These are phyloP conservation scores for Populus davidiana DNA, from an alignment of 345 rosid species.

Conservation along the genomic window DNA sequence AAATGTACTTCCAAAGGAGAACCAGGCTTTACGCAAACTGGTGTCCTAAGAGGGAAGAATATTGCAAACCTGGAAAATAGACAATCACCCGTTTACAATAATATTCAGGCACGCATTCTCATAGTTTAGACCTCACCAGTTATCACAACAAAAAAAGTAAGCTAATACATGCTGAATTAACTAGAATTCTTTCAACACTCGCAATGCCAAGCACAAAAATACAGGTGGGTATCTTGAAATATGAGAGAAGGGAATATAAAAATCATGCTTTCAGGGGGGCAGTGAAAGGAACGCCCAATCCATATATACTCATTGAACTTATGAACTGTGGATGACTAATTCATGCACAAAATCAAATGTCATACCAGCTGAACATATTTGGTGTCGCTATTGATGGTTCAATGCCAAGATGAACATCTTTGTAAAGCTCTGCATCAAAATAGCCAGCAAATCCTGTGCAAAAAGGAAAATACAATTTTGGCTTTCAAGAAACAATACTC, in stretches of 20 bases:
- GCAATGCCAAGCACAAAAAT: background rate
- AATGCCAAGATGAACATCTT: constrained; percentile 93
- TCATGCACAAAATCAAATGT: background rate
- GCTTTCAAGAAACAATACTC: background rate
- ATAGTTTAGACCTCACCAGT: background rate
- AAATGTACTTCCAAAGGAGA: constrained; percentile 75
- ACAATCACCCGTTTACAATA: background rate
- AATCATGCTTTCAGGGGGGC: background rate
- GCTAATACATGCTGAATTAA: background rate
- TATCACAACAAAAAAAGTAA: background rate
- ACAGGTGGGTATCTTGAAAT: background rate
- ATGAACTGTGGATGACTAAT: background rate
- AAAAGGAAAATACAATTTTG: background rate
- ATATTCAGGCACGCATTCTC: background rate
- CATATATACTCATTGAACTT: background rate
- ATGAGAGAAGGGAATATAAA: background rate
- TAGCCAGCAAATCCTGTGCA: constrained; percentile 86
- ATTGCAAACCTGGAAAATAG: constrained; percentile 70
- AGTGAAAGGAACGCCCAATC: background rate
- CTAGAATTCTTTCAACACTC: background rate
- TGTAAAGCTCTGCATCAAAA: constrained; percentile 82
- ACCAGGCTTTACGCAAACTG: constrained; percentile 53
- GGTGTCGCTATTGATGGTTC: constrained; percentile 93
- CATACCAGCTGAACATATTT: constrained; percentile 99
- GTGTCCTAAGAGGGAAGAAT: constrained; percentile 90